Conservation (phyloP, 768 basidiomycete species). For the Pleurotus cornucopiae region DNA sequence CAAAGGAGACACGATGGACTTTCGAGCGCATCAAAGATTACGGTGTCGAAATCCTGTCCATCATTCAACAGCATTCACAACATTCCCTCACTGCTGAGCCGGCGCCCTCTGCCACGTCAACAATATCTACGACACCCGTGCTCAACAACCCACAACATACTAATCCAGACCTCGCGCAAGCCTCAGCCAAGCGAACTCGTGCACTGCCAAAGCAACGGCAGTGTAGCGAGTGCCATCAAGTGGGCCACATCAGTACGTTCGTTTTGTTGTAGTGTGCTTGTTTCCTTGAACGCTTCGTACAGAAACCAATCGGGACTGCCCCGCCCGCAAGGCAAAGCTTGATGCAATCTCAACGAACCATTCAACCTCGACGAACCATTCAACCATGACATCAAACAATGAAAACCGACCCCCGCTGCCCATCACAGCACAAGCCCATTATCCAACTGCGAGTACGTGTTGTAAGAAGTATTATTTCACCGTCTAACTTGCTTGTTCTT, state of each 20-base stretch:
- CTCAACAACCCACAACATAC: not conserved
- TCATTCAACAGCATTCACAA: not conserved
- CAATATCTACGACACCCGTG: not conserved
- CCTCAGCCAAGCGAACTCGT: not conserved
- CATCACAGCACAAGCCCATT: too few relatives aligned
- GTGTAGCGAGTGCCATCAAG: slow-evolving; percentile 6
- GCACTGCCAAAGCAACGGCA: not conserved
- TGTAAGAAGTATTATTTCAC: too few relatives aligned
- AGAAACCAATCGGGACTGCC: not conserved
- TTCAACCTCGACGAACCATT: not conserved
- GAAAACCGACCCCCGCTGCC: not conserved
- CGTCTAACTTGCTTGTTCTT: too few relatives aligned
- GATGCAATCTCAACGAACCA: not conserved
- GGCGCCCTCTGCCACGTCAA: not conserved
- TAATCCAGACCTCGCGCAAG: too few relatives aligned
- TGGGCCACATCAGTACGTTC: slow-evolving; percentile 11
- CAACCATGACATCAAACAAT: not conserved
- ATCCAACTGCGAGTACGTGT: too few relatives aligned
- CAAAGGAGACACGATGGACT: slow-evolving; percentile 9
- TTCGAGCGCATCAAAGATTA: not conserved
- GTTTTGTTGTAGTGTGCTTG: not conserved
- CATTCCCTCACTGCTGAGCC: not conserved
- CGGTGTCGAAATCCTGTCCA: not conserved
- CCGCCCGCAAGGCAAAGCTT: not conserved
- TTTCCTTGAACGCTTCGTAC: not conserved